Conservation (phyloP, 345 rosid species). For the Isatis tinctoria region DNA sequence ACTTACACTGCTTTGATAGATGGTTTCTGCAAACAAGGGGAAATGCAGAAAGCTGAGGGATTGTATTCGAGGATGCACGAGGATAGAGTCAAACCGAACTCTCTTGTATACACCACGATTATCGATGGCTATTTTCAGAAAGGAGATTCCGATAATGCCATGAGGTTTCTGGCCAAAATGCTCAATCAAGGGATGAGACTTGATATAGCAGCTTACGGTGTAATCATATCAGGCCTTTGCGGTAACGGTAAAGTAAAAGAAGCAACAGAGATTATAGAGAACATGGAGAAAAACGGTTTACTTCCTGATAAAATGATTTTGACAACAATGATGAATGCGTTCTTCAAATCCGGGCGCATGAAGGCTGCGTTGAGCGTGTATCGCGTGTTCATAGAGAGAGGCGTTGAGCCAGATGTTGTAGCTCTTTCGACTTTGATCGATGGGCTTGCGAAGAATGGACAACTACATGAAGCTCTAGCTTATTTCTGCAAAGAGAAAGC, state of each 20-base stretch:
- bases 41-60: constrained; percentile 34
- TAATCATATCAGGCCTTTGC: constrained; percentile 37
- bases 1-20: constrained; percentile 37
- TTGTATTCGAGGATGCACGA: constrained; percentile 28
- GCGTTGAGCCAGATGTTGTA: constrained; percentile 43
- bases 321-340: constrained; percentile 38
- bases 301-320: constrained; percentile 37
- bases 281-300: constrained; percentile 36
- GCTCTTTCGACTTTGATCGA: constrained; percentile 41
- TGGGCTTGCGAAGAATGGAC: constrained; percentile 40
- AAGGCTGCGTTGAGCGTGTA: constrained; percentile 32
- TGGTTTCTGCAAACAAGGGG: constrained; percentile 41
- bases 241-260: constrained; percentile 33
- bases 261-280: constrained; percentile 20
- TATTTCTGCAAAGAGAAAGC: constrained; percentile 40
- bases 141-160: constrained; percentile 33
- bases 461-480: constrained; percentile 34
- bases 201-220: constrained; percentile 37
- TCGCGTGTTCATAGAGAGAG: constrained; percentile 18
- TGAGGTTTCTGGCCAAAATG: constrained; percentile 37
- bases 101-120: constrained; percentile 34
- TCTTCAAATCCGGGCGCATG: constrained; percentile 36
- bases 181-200: constrained; percentile 31
- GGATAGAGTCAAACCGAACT: constrained; percentile 30
- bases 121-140: constrained; percentile 37